phyloP scores from a whole-genome alignment of 805 yeast genomes.

The Myxozyma vanderwaltii region DNA sequence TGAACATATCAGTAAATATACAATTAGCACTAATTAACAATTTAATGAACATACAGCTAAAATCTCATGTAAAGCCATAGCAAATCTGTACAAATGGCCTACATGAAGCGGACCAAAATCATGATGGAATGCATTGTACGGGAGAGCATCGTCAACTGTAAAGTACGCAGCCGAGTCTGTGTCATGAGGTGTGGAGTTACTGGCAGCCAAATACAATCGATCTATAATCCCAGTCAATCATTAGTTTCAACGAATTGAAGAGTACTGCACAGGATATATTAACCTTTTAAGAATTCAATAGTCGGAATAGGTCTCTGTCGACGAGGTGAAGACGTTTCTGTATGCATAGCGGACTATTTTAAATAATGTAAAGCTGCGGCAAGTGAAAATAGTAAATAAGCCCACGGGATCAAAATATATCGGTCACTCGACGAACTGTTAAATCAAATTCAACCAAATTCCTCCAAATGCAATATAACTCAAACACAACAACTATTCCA shows the following conservation, averaged over 20 bases:
- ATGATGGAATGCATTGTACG: conserved; percentile 91
- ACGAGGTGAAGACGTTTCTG: conserved; percentile 16
- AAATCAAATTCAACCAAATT: no score
- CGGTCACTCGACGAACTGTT: not conserved
- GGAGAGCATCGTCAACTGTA: conserved; percentile 88
- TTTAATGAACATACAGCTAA: conserved; percentile 53
- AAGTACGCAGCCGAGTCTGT: conserved; percentile 77
- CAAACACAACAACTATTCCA: no score
- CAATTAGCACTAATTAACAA: not conserved
- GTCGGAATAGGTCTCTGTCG: conserved; percentile 37
- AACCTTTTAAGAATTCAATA: conserved; percentile 45
- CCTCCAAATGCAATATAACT: no score
- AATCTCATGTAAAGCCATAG: conserved; percentile 89
- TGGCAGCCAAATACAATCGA: conserved; percentile 88
- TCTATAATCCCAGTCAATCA: no score
- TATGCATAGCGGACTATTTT: not conserved
- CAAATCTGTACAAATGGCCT: conserved; percentile 91
- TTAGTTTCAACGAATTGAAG: no score
- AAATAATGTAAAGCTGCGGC: not conserved
- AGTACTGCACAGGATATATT: not conserved
- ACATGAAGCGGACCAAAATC: conserved; percentile 97
- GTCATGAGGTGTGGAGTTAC: conserved; percentile 75
- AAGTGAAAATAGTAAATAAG: not conserved
- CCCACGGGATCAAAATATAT: not conserved
- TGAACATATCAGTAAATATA: not conserved